Evolutionary conservation across 2,329 filamentous ascomycete species (phyloP), one percentile per base, ranked within the genome.

Genomic region (Hypoxylon sp.): DNA sequence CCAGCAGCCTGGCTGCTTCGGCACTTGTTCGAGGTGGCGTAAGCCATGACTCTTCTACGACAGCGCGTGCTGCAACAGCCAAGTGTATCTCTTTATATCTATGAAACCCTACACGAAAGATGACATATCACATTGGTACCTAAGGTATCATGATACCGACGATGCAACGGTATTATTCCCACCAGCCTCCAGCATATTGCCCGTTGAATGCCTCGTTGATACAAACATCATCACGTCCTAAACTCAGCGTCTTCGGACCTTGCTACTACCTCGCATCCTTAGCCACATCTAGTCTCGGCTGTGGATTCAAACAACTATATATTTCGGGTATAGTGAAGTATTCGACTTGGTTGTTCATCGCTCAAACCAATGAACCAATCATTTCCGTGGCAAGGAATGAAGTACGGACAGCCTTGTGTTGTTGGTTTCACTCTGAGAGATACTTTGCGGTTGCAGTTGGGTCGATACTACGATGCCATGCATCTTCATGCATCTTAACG

Each of bases 81-180:
- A 40, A n/a, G 22, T 59, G 14, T 22, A 25, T 35, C 13, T 44
- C 30, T 22, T 20, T 35, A 42, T 53, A 22, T 30, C 22, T 53
- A 35, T 58, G 61, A 64, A 49, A 49, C 55, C 8, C 37, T 11
- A 46, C 30, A 20, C 2, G 40, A 22, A n/a, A 22, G n/a, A 22
- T 44, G 40, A 22, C 20, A 44, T 44, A 44, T 22, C 40, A 44
- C 7, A 44, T 44, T 44, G 40, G 20, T 4, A 44, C 40, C 17
- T 2, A 44, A 44, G 20, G 17, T 44, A 22, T 44, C 40, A 44
- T 44, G 40, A 44, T 22, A 44, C 6, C 13, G 3, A 22, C 17
- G 17, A 22, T 10, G 40, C 8, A n/a, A 37, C 50, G 17, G 11
- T 27, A 22, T 22, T 54, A 11, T 14, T 54, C 11, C 5, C 3